Conservation (phyloP, 169 alveolate species). For the Cryptosporidium ubiquitum region DNA sequence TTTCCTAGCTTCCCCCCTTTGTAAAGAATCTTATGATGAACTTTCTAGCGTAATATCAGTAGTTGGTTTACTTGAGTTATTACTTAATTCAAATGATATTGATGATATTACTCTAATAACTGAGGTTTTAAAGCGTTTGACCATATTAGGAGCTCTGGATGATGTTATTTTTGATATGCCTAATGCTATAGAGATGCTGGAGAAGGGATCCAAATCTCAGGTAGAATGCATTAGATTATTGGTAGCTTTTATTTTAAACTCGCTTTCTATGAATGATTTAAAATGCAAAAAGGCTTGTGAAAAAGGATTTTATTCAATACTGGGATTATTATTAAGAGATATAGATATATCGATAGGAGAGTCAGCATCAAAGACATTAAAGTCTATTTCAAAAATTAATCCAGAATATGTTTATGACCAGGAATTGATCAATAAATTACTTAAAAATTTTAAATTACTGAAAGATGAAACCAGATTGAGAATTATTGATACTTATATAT, state of each 20-base stretch:
- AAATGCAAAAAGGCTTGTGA: slow-evolving; percentile 49
- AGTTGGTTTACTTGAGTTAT: neutral
- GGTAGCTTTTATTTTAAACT: slow-evolving; percentile 14
- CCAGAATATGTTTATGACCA: slow-evolving; percentile 58
- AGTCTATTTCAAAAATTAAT: neutral
- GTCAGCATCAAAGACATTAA: slow-evolving; percentile 41
- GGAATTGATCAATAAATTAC: neutral
- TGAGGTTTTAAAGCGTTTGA: slow-evolving; percentile 40
- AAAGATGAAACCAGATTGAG: slow-evolving; percentile 55
- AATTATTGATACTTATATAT: slow-evolving; percentile 40
- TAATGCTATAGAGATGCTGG: slow-evolving; percentile 9
- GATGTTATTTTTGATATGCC: slow-evolving; percentile 7
- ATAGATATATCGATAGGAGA: slow-evolving; percentile 40
- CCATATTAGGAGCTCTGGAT: slow-evolving; percentile 27
- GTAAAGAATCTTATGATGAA: slow-evolving; percentile 42
- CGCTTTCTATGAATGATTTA: neutral
- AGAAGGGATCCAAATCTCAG: slow-evolving; percentile 23
- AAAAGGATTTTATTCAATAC: slow-evolving; percentile 11
- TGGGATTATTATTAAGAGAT: slow-evolving; percentile 43
- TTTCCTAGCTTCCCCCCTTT: slow-evolving; percentile 45
- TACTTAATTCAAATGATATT: neutral
- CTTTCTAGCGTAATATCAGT: slow-evolving; percentile 3
- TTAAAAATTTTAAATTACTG: slow-evolving; percentile 9
- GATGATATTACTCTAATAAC: slow-evolving; percentile 28
- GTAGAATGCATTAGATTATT: slow-evolving; percentile 5